Evolutionary conservation across 1,139 yeast genomes (phyloP).

Genomic region (Groenewaldozyma sp.): DNA sequence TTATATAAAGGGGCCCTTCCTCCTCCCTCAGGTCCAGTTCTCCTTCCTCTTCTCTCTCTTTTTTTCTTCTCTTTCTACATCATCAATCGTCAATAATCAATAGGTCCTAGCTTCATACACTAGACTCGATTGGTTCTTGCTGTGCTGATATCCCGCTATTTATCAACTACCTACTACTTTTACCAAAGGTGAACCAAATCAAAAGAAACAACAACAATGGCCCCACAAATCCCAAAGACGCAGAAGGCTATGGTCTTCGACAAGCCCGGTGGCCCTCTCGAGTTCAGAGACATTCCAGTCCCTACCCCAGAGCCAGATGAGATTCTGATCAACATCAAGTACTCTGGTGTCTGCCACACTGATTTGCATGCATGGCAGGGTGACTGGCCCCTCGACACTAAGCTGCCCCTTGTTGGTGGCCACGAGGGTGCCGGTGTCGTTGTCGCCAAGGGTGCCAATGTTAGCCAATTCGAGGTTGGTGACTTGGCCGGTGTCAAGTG

Average conservation of each 20-base stretch:
- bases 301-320: conserved; percentile 54
- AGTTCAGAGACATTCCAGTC: conserved; percentile 54
- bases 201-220: too few species aligned
- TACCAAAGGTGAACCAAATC: too few species aligned
- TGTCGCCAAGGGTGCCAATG: conserved; percentile 61
- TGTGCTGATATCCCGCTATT: too few species aligned
- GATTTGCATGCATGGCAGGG: conserved; percentile 69
- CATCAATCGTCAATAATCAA: too few species aligned
- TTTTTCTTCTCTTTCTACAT: background rate
- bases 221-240: conserved; percentile 43
- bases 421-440: conserved; percentile 86
- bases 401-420: conserved; percentile 68
- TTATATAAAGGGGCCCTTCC: conserved; percentile 1
- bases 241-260: conserved; percentile 71
- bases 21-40: background rate
- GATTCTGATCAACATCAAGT: conserved; percentile 51
- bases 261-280: conserved; percentile 54
- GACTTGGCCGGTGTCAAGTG: conserved; percentile 70
- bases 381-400: conserved; percentile 59
- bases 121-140: too few species aligned
- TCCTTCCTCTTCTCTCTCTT: background rate
- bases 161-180: background rate
- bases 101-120: too few species aligned
- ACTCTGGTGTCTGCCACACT: conserved; percentile 62
- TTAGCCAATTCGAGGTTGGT: conserved; percentile 62